Conservation (phyloP, 78 protist genomes). For the Salpingoeca rosetta region DNA sequence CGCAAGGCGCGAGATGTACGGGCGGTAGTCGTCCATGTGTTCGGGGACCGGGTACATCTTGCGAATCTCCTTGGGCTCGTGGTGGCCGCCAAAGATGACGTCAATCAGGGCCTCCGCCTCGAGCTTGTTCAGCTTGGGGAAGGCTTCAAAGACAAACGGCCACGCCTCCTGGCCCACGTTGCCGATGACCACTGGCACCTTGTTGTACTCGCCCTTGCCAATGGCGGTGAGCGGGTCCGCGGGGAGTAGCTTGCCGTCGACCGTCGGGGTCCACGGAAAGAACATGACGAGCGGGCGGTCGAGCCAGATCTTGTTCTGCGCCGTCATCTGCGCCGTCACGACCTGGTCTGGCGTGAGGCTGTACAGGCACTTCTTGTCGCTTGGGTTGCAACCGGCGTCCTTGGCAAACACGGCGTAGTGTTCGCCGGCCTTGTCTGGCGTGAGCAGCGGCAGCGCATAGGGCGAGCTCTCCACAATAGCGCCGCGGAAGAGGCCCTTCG, state of each 20-base stretch:
- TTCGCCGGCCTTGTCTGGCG: not conserved
- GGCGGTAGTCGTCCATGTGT: not conserved
- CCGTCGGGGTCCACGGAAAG: not conserved
- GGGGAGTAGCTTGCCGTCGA: slow-evolving; percentile 20
- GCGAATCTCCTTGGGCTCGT: not conserved
- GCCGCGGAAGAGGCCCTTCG: slow-evolving; percentile 19
- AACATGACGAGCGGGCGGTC: not conserved
- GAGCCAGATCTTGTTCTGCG: not conserved
- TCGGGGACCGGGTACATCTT: not conserved
- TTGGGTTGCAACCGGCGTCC: not conserved
- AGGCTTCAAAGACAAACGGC: not conserved
- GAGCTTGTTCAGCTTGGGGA: not conserved
- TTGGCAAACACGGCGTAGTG: not conserved
- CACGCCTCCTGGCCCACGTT: not conserved
- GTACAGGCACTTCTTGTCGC: not conserved
- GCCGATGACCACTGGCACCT: slow-evolving; percentile 16
- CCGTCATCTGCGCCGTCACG: not conserved
- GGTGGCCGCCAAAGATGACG: not conserved
- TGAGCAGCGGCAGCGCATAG: not conserved
- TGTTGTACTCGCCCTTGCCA: not conserved
- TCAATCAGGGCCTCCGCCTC: not conserved
- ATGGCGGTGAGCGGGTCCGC: slow-evolving; percentile 2
- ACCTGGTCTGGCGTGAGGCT: not conserved
- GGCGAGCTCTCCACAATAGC: slow-evolving; percentile 25
- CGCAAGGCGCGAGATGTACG: not conserved